Evolutionary conservation across 2,329 filamentous ascomycete species (phyloP).

Genomic region (Cercospora brassicicola): DNA sequence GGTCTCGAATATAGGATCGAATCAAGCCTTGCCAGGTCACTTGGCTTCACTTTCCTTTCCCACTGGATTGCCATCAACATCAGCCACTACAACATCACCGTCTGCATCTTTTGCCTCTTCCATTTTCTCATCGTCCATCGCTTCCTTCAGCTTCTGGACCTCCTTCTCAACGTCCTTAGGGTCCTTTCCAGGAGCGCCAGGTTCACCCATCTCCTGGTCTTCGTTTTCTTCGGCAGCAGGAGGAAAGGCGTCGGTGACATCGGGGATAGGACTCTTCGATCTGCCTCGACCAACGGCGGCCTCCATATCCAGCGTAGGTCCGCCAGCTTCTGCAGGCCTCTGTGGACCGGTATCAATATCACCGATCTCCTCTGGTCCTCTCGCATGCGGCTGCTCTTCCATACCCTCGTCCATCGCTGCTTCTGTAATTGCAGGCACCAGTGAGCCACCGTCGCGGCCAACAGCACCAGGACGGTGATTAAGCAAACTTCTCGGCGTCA

Average conservation of each 20-base stretch:
- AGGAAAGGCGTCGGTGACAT: constrained; percentile 1
- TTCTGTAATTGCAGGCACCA: constrained; percentile 26
- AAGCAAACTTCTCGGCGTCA: constrained; percentile 37
- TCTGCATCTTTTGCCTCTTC: constrained; percentile 33
- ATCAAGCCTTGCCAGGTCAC: neutral
- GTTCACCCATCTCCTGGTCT: constrained; percentile 21
- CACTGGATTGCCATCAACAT: constrained; percentile 31
- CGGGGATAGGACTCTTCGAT: constrained; percentile 32
- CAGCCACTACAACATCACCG: constrained; percentile 36
- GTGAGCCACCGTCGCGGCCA: constrained; percentile 30
- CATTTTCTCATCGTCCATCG: constrained; percentile 22
- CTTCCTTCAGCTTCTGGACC: constrained; percentile 23
- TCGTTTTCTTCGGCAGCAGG: constrained; percentile 12
- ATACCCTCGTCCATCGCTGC: constrained; percentile 40
- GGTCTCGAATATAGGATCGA: neutral
- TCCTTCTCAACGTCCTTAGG: constrained; percentile 26
- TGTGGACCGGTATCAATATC: constrained; percentile 82
- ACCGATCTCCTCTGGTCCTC: constrained; percentile 81
- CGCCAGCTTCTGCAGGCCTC: constrained; percentile 38
- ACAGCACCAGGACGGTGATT: constrained; percentile 27
- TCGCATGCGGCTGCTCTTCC: constrained; percentile 66
- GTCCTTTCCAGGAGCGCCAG: constrained; percentile 24
- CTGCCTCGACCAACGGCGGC: constrained; percentile 42
- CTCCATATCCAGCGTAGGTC: constrained; percentile 42
- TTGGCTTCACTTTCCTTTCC: constrained; percentile 14